Conservation (phyloP, 352 stramenopile genomes). For the Pythium sukuiense region DNA sequence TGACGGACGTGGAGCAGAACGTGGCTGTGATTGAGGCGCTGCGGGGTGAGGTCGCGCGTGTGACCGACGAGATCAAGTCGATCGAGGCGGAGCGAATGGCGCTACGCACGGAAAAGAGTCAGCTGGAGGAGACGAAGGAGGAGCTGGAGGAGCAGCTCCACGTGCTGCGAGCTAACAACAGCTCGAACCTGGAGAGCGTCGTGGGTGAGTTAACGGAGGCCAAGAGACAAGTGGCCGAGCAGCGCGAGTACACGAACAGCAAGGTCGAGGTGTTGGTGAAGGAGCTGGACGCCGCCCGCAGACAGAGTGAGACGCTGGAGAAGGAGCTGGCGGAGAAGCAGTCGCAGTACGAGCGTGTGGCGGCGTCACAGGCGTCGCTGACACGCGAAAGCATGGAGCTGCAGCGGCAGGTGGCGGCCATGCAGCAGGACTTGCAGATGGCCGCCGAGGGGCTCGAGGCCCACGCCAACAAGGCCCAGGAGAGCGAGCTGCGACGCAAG, state of each 20-base stretch:
- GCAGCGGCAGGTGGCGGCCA: slow-evolving; percentile 53
- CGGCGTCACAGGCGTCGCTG: slow-evolving; percentile 53
- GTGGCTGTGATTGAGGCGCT: slow-evolving; percentile 25
- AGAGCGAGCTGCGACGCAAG: slow-evolving; percentile 49
- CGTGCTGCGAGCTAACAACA: slow-evolving; percentile 38
- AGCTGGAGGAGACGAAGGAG: slow-evolving; percentile 41
- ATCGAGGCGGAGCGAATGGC: slow-evolving; percentile 4
- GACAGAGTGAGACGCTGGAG: slow-evolving; percentile 43
- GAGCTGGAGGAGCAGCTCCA: slow-evolving; percentile 40
- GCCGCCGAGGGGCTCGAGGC: slow-evolving; percentile 66
- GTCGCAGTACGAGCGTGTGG: slow-evolving; percentile 71
- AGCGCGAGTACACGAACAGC: slow-evolving; percentile 65
- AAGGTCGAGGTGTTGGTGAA: slow-evolving; percentile 70
- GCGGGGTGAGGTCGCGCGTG: slow-evolving; percentile 18
- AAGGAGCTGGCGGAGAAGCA: slow-evolving; percentile 55
- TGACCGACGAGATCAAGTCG: slow-evolving; percentile 21
- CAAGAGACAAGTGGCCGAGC: slow-evolving; percentile 41
- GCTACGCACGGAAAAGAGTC: slow-evolving; percentile 27
- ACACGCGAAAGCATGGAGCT: slow-evolving; percentile 63
- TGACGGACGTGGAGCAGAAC: slow-evolving; percentile 30
- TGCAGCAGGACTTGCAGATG: slow-evolving; percentile 70
- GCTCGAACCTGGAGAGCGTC: slow-evolving; percentile 39
- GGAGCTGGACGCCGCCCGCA: slow-evolving; percentile 47
- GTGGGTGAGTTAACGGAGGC: slow-evolving; percentile 30
- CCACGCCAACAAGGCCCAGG: slow-evolving; percentile 55